phyloP scores from a whole-genome alignment of 192 early-diverging fungal species.

The Backusella australiensis region DNA sequence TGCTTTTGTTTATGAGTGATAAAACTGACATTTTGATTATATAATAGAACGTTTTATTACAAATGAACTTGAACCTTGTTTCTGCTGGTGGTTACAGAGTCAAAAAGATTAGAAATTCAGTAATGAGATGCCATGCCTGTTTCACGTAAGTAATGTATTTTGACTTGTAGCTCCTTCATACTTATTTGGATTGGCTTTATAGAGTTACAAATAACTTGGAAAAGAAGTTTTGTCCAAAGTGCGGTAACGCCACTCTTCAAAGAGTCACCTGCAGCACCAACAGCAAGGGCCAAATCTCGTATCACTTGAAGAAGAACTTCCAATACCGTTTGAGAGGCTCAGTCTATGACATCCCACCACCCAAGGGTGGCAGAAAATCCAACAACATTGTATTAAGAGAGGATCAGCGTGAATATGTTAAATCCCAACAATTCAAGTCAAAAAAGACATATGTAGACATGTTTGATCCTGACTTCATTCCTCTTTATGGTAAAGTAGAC shows the following conservation, averaged over 20 bases:
- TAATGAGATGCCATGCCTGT: slow-evolving; percentile 94
- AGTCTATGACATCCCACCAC: slow-evolving; percentile 81
- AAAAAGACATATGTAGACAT: slow-evolving; percentile 57
- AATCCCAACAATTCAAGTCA: slow-evolving; percentile 50
- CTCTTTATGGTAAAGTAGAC: slow-evolving; percentile 40
- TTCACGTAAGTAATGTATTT: slow-evolving; percentile 55
- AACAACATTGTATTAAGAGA: slow-evolving; percentile 83
- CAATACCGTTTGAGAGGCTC: slow-evolving; percentile 88
- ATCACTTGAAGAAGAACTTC: slow-evolving; percentile 90
- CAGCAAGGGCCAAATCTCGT: slow-evolving; percentile 71
- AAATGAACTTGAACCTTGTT: slow-evolving; percentile 86
- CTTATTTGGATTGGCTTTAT: background rate
- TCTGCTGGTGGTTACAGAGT: slow-evolving; percentile 82
- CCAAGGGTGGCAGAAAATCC: slow-evolving; percentile 75
- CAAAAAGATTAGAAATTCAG: slow-evolving; percentile 77
- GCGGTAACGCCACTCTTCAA: slow-evolving; percentile 86
- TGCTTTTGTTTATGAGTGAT: background rate
- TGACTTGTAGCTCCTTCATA: background rate
- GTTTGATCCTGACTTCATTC: slow-evolving; percentile 69
- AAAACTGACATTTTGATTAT: slow-evolving; percentile 14
- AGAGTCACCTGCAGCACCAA: slow-evolving; percentile 81
- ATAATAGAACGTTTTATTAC: slow-evolving; percentile 81
- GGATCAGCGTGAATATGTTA: slow-evolving; percentile 85
- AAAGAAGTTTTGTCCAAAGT: slow-evolving; percentile 89
- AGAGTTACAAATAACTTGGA: slow-evolving; percentile 83